A percentile compares a stretch with the other conserved stretches of the same genome.
phyloP scores from a whole-genome alignment of 306 rosid genomes.

The Spatholobus suberectus region DNA sequence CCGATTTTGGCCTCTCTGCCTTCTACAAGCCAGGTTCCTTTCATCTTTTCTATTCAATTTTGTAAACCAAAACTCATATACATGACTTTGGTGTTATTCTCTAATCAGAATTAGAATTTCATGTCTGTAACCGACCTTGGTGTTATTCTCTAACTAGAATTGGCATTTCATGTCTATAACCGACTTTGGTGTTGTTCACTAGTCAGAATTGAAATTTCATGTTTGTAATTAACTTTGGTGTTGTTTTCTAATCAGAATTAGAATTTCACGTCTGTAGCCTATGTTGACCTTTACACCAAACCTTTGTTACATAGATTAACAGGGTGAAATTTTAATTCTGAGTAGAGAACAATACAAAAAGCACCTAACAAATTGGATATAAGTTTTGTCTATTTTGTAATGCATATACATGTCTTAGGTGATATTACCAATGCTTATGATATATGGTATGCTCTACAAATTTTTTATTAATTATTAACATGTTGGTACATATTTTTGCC shows the following conservation, averaged over 20 bases:
- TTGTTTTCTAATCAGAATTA: neutral
- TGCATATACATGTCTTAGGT: neutral
- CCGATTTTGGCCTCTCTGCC: constrained; percentile 86
- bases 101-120: neutral
- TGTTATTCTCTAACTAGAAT: no score
- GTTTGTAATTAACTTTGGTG: no score
- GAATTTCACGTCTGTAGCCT: neutral
- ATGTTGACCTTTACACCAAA: neutral
- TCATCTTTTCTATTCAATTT: neutral
- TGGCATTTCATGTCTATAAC: no score
- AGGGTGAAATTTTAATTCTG: neutral
- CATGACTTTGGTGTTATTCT: neutral
- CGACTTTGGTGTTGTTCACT: no score
- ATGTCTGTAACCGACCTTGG: no score
- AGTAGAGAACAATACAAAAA: neutral
- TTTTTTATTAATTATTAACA: constrained; percentile 3
- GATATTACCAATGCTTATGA: neutral
- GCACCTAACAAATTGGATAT: neutral
- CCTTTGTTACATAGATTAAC: neutral
- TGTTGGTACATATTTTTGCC: neutral
- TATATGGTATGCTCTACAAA: neutral
- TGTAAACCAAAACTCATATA: no score
- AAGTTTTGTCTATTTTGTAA: neutral
- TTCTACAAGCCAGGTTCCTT: constrained; percentile 84
- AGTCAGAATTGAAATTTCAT: no score